Base-by-base conservation (phyloP, 2,329 filamentous ascomycete species). In the Talaromyces sp. region DNA sequence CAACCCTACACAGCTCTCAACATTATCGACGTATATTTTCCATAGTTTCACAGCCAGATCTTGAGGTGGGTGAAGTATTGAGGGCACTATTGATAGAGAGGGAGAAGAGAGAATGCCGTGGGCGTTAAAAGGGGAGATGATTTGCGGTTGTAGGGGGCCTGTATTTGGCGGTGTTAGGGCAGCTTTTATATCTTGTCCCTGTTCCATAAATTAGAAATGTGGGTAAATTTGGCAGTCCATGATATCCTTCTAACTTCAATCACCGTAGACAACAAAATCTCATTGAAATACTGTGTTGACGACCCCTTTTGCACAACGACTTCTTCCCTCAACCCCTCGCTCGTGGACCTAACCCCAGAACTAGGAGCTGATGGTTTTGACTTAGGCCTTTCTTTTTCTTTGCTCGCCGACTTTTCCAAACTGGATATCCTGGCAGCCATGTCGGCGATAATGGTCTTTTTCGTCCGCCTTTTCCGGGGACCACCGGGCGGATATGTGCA, bases 1-100 rank as follows among this genome's bases (percentile, higher is more conserved):
- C 1, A 73, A 21, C 52, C 71, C 73, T 14, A 67, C 43, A 2
- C 72, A 51, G 2, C 69, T 66, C 43, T 74, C 68, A 1, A 74
- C 69, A 13, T 66, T 64, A 31, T 60, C 62, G 14, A 73, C 55
- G 26, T 67, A 73, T 0, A 62, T 63, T 59, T 73, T 67, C 71
- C 71, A 73, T 6, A 73, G 63, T 26, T 66, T 52, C 6, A 64
- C 68, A 1, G 67, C 69, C 54, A 69, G 64, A 64, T 66, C 67
- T 17, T 62, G 65, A 59, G 51, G 58, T 17, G 69, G 69, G 21
- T 61, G 63, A 14, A 71, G 58, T 1, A 60, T 27, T 10, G 58
- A 55, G 8, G 63, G 14, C 41, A 69, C 63, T 51, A 62, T 24
- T 46, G 55, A 27, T 3, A 63, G 46, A 2, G 61, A 62, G 1